Percentiles rank a stretch among this genome's conserved stretches.
Conservation (phyloP, 2,329 filamentous ascomycete species). For the Cadophora sp. region DNA sequence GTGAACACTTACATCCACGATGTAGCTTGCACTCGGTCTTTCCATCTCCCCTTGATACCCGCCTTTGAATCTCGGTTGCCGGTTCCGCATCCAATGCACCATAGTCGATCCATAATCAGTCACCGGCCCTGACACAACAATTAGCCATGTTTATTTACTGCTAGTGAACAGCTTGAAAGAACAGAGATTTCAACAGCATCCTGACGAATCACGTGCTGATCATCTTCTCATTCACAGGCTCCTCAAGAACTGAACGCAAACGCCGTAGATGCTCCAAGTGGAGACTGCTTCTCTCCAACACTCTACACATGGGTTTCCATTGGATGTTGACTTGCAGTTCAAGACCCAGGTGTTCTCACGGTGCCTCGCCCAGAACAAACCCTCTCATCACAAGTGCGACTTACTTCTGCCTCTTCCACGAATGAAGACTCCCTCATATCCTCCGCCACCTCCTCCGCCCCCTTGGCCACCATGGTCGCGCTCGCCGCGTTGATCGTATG, state of each 20-base stretch:
- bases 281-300: not conserved
- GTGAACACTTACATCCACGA: constrained; percentile 74
- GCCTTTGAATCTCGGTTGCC: constrained; percentile 77
- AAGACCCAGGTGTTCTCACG: not conserved
- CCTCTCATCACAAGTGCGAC: constrained; percentile 25
- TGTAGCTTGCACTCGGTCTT: constrained; percentile 86
- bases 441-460: constrained; percentile 31
- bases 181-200: not conserved
- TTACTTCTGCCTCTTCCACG: constrained; percentile 44
- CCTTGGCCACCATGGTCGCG: constrained; percentile 43
- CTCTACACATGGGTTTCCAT: not conserved
- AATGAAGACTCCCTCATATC: constrained; percentile 36
- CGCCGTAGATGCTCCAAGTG: not conserved
- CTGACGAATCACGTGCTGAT: not conserved
- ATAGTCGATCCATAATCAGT: constrained; percentile 93
- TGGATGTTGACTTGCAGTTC: not conserved
- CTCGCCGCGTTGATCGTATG: constrained; percentile 43
- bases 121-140: constrained; percentile 71
- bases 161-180: not conserved
- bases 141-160: constrained; percentile 16
- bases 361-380: not conserved
- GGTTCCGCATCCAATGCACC: constrained; percentile 88
- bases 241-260: not conserved
- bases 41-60: constrained; percentile 77
- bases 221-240: not conserved